Evolutionary conservation across 306 rosid genomes (phyloP).

Genomic region (Cicer judaicum): DNA sequence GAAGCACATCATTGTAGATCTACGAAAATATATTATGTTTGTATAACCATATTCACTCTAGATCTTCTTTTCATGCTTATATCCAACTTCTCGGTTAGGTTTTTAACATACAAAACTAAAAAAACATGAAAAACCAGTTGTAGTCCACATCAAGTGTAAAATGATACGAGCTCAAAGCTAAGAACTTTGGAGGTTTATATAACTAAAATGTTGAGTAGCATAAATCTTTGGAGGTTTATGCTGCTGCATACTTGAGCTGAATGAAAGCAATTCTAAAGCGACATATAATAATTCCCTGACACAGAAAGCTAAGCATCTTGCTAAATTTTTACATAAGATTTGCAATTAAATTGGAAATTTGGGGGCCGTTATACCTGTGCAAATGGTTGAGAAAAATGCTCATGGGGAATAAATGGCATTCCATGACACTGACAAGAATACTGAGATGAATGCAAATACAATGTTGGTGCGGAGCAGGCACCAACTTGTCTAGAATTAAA

Average conservation of each 20-base stretch:
- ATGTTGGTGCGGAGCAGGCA: conserved; percentile 62
- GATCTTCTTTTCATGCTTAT: background rate
- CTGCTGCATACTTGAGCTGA: background rate
- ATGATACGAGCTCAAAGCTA: background rate
- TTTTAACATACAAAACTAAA: background rate
- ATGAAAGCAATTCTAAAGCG: conserved; percentile 7
- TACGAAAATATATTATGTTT: background rate
- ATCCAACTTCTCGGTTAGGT: background rate
- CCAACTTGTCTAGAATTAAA: conserved; percentile 77
- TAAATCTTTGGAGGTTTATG: too few species aligned
- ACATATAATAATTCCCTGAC: background rate
- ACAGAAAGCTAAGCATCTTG: conserved; percentile 5
- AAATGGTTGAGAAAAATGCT: conserved; percentile 80
- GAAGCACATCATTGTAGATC: background rate
- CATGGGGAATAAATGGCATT: conserved; percentile 79
- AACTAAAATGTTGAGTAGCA: background rate
- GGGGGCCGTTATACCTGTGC: conserved; percentile 64
- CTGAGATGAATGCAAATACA: conserved; percentile 84
- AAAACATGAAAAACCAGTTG: background rate
- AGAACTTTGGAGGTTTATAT: background rate
- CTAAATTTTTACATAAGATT: background rate
- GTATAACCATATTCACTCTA: background rate
- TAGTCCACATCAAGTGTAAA: background rate
- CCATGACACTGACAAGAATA: conserved; percentile 89
- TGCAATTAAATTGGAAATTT: conserved; percentile 10